Base-by-base conservation (phyloP, 2,329 filamentous ascomycete genomes). In the Hypoxylon sp. region DNA sequence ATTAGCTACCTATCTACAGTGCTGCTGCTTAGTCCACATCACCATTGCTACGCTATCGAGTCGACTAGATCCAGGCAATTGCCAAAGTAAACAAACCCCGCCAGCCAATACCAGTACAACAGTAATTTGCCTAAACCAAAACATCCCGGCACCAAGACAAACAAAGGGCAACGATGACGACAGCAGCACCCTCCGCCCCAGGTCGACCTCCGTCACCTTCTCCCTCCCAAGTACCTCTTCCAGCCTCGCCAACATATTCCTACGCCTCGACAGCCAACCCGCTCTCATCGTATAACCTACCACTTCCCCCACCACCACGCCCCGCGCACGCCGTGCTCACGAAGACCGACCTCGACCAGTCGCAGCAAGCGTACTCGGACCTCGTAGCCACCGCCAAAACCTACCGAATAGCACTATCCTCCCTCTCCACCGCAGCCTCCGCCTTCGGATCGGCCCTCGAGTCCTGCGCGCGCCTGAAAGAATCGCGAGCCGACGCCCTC, bases 381-480 rank as follows among this genome's bases (percentile, higher is more conserved):
- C 78, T 88, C 11, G 66, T 87, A 38, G 69, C 79, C 13, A 81
- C 80, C 9, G 85, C 85, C 32, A 88, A 88, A 67, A 70, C 78
- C 29, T 88, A 87, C 69, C 81, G 85, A 34, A 67, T 81, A 13
- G 83, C 84, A 11, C 80, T 88, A 35, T 78, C 84, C 25, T 68
- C 80, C 2, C 74, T 88, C 8, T 86, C 84, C 6, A 77, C 75
- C 4, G 80, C 84, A 2, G 82, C 85, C 2, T 86, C 83, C 0
- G 73, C 78, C 21, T 88, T 88, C 65, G 85, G 83, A 36, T 78
- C 78, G 35, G 83, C 85, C 11, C 78, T 88, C 52, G 85, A 88
- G 71, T 71, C 83, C 53, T 88, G 85, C 68, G 85, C 85, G n/a
- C 79, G 84, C 9, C 73, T 87, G 21, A 88, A 87, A 64, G 84